Percentiles rank a stretch among this genome's conserved stretches.
These are phyloP conservation scores for Epichloe sibirici DNA, from an alignment of 2,329 filamentous ascomycete species.

Conservation along the genomic window DNA sequence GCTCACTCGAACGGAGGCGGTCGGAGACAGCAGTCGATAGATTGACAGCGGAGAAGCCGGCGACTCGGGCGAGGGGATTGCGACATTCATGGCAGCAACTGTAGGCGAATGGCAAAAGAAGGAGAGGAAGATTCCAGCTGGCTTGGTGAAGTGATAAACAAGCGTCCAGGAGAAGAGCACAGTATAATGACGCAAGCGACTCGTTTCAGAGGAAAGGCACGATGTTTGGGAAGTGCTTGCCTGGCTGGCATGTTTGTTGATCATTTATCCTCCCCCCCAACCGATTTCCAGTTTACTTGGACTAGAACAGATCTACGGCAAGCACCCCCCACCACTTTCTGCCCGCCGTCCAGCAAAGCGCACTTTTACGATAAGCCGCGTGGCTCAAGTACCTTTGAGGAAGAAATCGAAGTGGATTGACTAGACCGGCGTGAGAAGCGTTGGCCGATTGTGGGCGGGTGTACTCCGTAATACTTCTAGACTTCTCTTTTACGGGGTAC, in stretches of 20 bases:
- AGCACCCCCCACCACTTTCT: background rate
- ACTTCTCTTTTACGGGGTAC: background rate
- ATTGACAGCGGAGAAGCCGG: slow-evolving; percentile 49
- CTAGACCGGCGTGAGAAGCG: background rate
- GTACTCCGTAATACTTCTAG: no score
- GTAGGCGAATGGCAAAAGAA: background rate
- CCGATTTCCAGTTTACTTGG: no score
- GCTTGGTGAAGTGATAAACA: background rate
- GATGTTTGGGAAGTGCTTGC: background rate
- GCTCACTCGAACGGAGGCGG: slow-evolving; percentile 53
- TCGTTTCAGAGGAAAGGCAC: background rate
- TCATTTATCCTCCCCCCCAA: no score
- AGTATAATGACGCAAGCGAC: background rate
- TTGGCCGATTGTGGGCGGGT: no score
- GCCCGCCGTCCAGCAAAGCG: no score
- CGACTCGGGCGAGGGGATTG: slow-evolving; percentile 28
- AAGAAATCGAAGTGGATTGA: no score
- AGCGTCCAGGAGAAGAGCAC: background rate
- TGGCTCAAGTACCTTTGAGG: no score
- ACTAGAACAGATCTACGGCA: background rate
- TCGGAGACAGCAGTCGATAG: slow-evolving; percentile 54
- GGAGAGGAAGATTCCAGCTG: background rate
- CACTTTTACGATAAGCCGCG: no score
- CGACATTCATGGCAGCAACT: slow-evolving; percentile 8
- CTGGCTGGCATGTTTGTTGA: background rate